Percentiles rank a stretch among this genome's conserved stretches.
These are phyloP conservation scores for Vicia sativa DNA, from an alignment of 306 rosid species.

Conservation along the genomic window DNA sequence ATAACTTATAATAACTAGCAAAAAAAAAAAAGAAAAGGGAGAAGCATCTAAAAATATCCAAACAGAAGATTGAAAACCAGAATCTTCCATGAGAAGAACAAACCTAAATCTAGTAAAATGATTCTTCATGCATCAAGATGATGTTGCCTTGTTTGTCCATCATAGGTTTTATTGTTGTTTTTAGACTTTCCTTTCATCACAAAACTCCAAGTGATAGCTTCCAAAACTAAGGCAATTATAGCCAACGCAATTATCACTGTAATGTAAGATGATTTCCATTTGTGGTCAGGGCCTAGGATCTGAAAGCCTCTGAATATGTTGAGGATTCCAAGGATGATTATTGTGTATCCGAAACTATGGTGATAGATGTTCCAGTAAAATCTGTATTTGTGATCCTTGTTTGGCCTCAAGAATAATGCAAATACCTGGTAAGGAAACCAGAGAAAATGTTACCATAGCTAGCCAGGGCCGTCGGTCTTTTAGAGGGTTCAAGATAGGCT, in stretches of 20 bases:
- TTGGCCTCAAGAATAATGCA: constrained; percentile 77
- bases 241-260: constrained; percentile 48
- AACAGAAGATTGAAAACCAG: neutral
- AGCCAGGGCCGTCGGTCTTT: too few species aligned
- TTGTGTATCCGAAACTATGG: constrained; percentile 66
- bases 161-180: constrained; percentile 56
- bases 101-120: neutral
- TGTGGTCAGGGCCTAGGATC: constrained; percentile 56
- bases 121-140: constrained; percentile 17
- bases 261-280: constrained; percentile 66
- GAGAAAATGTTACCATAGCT: neutral
- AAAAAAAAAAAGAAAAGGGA: neutral
- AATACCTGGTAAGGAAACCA: constrained; percentile 52
- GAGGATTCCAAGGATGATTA: constrained; percentile 59
- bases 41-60: neutral
- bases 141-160: constrained; percentile 47
- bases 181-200: constrained; percentile 59
- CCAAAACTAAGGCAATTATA: constrained; percentile 59
- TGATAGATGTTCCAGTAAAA: constrained; percentile 83
- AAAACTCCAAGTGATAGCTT: constrained; percentile 76
- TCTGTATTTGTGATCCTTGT: constrained; percentile 73
- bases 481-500: too few species aligned
- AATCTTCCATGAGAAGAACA: neutral
- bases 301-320: constrained; percentile 72
- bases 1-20: constrained; percentile 20